Percentiles rank a stretch among this genome's conserved stretches.
phyloP scores from a whole-genome alignment of 257 asterid species.

The Euphrasia confusa region DNA sequence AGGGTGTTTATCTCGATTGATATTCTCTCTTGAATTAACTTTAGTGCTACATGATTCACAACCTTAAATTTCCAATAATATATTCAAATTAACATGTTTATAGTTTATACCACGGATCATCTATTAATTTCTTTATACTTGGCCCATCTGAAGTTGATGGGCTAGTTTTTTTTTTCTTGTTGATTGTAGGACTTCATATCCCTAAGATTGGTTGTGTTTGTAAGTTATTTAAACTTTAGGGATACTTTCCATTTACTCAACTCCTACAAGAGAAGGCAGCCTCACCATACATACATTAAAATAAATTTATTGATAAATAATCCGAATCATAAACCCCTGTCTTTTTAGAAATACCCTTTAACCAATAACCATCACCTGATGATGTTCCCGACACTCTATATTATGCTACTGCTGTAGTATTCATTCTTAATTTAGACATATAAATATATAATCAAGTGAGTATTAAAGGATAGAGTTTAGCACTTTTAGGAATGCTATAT shows the following conservation, averaged over 20 bases:
- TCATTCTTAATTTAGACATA: too few relatives aligned
- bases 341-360: too few relatives aligned
- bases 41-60: background rate
- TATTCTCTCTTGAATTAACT: conserved; percentile 16
- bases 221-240: background rate
- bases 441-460: too few relatives aligned
- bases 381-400: too few relatives aligned
- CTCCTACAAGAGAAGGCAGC: too few relatives aligned
- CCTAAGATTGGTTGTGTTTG: conserved; percentile 1
- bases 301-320: too few relatives aligned
- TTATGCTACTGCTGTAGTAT: too few relatives aligned
- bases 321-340: too few relatives aligned
- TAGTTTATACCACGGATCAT: conserved; percentile 1
- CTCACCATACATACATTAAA: too few relatives aligned
- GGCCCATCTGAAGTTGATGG: background rate
- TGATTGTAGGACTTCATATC: background rate
- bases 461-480: too few relatives aligned
- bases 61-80: background rate
- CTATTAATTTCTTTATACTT: background rate
- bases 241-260: background rate
- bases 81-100: conserved; percentile 1
- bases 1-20: background rate
- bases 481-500: too few relatives aligned
- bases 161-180: conserved; percentile 8
- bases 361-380: too few relatives aligned